A percentile compares a stretch with the other conserved stretches of the same genome.
phyloP scores from a whole-genome alignment of 176 grass and related monocot genomes.

The Musa acuminata region DNA sequence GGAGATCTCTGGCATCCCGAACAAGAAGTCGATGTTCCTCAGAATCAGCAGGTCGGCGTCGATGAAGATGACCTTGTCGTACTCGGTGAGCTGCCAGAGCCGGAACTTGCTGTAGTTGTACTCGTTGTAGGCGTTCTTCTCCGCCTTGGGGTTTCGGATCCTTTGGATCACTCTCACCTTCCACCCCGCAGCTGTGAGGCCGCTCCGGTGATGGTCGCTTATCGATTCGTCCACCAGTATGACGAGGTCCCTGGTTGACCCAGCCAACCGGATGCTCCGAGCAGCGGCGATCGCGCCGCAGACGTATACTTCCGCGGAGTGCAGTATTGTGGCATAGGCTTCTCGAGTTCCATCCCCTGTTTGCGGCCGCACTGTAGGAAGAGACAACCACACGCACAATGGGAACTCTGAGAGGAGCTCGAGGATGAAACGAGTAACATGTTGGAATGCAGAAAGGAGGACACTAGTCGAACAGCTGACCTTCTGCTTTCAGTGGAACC shows the following conservation, averaged over 20 bases:
- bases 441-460: neutral
- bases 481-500: constrained; percentile 69
- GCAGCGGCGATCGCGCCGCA: constrained; percentile 85
- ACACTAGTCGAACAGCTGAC: constrained; percentile 23
- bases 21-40: constrained; percentile 81
- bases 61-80: constrained; percentile 97
- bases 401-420: neutral
- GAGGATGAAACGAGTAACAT: too few species aligned
- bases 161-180: constrained; percentile 75
- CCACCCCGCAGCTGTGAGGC: constrained; percentile 75
- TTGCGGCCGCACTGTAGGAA: constrained; percentile 54
- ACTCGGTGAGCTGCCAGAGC: constrained; percentile 92
- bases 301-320: constrained; percentile 78
- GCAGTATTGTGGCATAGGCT: constrained; percentile 84
- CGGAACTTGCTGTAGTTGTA: constrained; percentile 99
- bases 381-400: constrained; percentile 1
- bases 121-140: constrained; percentile 84
- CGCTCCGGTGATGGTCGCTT: constrained; percentile 48
- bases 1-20: constrained; percentile 80
- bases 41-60: constrained; percentile 88
- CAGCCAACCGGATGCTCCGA: constrained; percentile 82
- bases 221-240: constrained; percentile 78
- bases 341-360: constrained; percentile 53
- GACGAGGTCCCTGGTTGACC: constrained; percentile 78
- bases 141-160: constrained; percentile 87